phyloP scores from a whole-genome alignment of 2,329 filamentous ascomycete species.

The Fusarium lateritium region DNA sequence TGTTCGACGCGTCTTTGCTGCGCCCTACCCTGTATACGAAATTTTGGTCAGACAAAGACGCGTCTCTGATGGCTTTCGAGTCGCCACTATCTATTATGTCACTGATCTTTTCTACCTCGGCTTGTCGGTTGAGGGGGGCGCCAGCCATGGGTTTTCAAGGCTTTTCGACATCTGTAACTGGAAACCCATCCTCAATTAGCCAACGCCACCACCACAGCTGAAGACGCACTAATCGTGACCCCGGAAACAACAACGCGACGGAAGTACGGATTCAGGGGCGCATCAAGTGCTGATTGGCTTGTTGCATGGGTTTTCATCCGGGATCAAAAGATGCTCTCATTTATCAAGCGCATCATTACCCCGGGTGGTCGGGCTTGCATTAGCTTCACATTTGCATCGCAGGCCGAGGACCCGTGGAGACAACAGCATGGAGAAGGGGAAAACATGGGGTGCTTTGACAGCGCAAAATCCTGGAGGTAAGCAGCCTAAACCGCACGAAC shows the following conservation, averaged over 20 bases:
- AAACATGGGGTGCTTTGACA: conserved; percentile 24
- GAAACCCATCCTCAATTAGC: conserved; percentile 1
- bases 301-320: neutral
- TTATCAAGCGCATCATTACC: conserved; percentile 20
- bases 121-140: neutral
- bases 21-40: conserved; percentile 7
- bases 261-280: conserved; percentile 10
- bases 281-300: conserved; percentile 20
- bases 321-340: neutral
- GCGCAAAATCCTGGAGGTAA: conserved; percentile 10
- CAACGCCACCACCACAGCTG: conserved; percentile 17
- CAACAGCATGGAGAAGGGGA: neutral
- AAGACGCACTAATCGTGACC: conserved; percentile 13
- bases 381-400: conserved; percentile 4
- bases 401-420: conserved; percentile 11
- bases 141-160: conserved; percentile 17
- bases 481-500: neutral
- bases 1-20: neutral
- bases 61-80: conserved; percentile 4
- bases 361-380: conserved; percentile 25
- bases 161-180: neutral
- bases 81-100: neutral
- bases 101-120: conserved; percentile 14
- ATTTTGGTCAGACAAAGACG: neutral
- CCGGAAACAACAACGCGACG: conserved; percentile 5